These are phyloP conservation scores for Eucalyptus victrix DNA, from an alignment of 345 rosid species.

Conservation along the genomic window DNA sequence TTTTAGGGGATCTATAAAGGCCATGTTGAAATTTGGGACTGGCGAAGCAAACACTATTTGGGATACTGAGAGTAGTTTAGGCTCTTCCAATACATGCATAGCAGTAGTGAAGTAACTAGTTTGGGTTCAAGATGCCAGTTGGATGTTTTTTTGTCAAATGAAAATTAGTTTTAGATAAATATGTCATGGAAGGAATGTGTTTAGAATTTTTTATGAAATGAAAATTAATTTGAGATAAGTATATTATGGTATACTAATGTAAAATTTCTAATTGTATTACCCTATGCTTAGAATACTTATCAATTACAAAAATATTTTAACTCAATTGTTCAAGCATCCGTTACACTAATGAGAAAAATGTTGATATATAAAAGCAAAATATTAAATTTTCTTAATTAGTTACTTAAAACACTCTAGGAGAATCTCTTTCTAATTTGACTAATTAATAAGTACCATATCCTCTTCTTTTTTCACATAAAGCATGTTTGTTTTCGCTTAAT, in stretches of 20 bases:
- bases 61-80: neutral
- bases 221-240: neutral
- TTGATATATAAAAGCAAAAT: no score
- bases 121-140: neutral
- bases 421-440: no score
- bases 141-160: neutral
- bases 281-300: neutral
- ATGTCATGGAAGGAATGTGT: fast-evolving
- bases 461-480: no score
- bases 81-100: neutral
- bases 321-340: no score
- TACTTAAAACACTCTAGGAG: no score
- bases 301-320: neutral
- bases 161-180: neutral
- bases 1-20: neutral
- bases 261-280: no score
- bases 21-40: neutral
- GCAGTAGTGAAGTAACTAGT: fast-evolving
- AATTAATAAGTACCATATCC: no score
- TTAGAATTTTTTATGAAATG: neutral
- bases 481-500: no score
- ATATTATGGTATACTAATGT: no score
- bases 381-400: no score
- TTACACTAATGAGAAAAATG: fast-evolving
- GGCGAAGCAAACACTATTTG: neutral